Conservation (phyloP, 2,329 filamentous ascomycete genomes). For the Ophiostoma montium region DNA sequence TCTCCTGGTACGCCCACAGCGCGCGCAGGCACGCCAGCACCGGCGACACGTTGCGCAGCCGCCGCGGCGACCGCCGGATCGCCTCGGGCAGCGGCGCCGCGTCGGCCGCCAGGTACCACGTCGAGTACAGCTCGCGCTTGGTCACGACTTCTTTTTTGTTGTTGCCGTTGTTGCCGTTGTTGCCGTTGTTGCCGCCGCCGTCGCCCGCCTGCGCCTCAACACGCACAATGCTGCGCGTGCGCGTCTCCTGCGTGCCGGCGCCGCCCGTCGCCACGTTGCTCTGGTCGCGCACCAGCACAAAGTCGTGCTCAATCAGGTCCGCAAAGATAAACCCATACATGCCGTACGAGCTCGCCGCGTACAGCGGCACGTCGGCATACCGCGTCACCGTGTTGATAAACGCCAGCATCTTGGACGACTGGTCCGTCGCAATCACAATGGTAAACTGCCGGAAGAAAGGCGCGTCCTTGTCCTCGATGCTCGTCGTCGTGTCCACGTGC, state of each 20-base stretch:
- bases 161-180: no score
- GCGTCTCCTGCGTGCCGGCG: constrained; percentile 47
- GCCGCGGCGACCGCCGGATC: constrained; percentile 53
- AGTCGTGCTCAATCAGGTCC: constrained; percentile 82
- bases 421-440: constrained; percentile 79
- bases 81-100: constrained; percentile 58
- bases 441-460: constrained; percentile 70
- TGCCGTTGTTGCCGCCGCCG: constrained; percentile 26
- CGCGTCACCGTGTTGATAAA: constrained; percentile 79
- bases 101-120: constrained; percentile 70
- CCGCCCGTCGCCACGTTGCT: constrained; percentile 55
- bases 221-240: constrained; percentile 61
- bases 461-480: constrained; percentile 38
- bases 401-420: constrained; percentile 59
- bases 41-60: constrained; percentile 64
- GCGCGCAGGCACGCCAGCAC: constrained; percentile 76
- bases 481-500: constrained; percentile 51
- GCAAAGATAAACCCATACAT: constrained; percentile 93
- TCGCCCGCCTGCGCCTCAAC: constrained; percentile 58
- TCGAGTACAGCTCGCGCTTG: constrained; percentile 82
- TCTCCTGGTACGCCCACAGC: constrained; percentile 71
- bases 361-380: constrained; percentile 66
- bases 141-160: constrained; percentile 56
- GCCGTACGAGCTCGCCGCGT: constrained; percentile 75
- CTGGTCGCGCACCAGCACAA: constrained; percentile 71